Conservation (phyloP, 148 eudicot species). For the Camellia granthamiana region DNA sequence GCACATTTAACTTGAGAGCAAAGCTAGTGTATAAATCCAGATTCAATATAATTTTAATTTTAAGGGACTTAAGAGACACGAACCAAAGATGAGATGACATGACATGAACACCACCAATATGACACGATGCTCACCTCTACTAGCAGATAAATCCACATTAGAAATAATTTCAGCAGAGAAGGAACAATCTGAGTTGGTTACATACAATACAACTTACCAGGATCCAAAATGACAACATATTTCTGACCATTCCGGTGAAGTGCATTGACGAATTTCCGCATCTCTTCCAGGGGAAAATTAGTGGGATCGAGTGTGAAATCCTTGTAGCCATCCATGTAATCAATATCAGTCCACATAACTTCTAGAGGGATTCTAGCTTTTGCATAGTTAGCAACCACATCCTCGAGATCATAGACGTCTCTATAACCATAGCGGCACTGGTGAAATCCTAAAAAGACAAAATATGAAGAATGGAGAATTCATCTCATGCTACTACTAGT, state of each 20-base stretch:
- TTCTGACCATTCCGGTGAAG: slow-evolving; percentile 71
- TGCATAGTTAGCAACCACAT: slow-evolving; percentile 60
- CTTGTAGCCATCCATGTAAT: slow-evolving; percentile 81
- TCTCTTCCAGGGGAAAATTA: slow-evolving; percentile 55
- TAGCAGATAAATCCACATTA: not conserved
- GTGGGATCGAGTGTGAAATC: slow-evolving; percentile 81
- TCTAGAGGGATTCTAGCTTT: slow-evolving; percentile 65
- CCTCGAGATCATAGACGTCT: slow-evolving; percentile 47
- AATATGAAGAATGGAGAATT: not conserved
- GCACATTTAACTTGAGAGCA: not conserved
- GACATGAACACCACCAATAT: no score
- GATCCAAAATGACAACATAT: slow-evolving; percentile 78
- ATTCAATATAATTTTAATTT: no score
- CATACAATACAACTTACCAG: slow-evolving; percentile 42
- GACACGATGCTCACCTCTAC: not conserved
- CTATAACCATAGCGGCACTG: slow-evolving; percentile 82
- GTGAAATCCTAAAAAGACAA: slow-evolving; percentile 57
- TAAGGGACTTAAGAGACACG: no score
- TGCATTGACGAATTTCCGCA: slow-evolving; percentile 49
- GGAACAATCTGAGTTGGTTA: no score
- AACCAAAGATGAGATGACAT: no score
- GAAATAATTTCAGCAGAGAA: not conserved
- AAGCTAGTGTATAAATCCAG: not conserved
- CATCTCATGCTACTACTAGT: not conserved
- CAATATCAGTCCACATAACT: slow-evolving; percentile 86